Conservation (phyloP, 352 stramenopile genomes). For the Saprolegnia parasitica region DNA sequence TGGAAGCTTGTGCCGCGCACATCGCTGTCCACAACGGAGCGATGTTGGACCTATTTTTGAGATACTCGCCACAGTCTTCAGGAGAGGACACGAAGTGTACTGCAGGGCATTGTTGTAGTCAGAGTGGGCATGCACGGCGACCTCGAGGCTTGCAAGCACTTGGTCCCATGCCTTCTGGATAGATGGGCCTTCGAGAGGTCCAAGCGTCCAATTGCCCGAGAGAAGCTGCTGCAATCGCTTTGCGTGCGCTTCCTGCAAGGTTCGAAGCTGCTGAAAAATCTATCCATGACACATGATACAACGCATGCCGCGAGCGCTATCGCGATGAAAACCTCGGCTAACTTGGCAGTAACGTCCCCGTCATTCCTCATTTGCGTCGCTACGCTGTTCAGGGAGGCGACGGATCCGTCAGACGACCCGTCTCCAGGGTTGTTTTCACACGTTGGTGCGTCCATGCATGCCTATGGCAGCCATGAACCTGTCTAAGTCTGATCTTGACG, state of each 20-base stretch:
- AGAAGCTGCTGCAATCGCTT: constrained; percentile 23
- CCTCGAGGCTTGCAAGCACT: neutral
- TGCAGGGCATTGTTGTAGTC: constrained; percentile 2
- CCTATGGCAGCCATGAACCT: too few species aligned
- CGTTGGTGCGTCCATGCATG: too few species aligned
- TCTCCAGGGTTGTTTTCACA: neutral
- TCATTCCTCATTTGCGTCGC: neutral
- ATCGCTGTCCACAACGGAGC: neutral
- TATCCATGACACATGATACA: neutral
- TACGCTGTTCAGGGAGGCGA: neutral
- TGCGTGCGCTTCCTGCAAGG: constrained; percentile 6
- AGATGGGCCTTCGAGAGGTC: constrained; percentile 5
- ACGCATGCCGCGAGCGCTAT: neutral
- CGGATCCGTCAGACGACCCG: neutral
- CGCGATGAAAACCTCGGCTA: neutral
- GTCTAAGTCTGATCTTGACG: too few species aligned
- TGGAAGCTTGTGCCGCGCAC: neutral
- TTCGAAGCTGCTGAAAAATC: constrained; percentile 11
- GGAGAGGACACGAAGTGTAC: neutral
- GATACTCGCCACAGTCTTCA: neutral
- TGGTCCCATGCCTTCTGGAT: constrained; percentile 15
- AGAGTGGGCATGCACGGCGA: neutral
- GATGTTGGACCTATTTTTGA: neutral
- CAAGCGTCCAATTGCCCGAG: neutral
- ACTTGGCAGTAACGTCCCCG: neutral